Conservation (phyloP, 345 rosid genomes). For the Lepidium sativum region DNA sequence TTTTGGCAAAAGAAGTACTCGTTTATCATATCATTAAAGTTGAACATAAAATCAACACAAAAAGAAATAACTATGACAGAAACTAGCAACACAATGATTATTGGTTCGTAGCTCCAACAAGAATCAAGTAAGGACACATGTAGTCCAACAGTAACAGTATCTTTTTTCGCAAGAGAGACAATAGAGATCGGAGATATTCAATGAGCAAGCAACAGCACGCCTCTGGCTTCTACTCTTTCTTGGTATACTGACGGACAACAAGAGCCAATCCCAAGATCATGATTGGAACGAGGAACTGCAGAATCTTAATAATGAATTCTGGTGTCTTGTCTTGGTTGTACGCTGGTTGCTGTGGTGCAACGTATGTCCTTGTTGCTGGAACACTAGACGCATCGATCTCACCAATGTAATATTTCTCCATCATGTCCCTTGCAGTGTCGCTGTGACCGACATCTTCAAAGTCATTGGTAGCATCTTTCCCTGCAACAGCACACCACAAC, state of each 20-base stretch:
- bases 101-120: slow-evolving; percentile 8
- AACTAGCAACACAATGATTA: slow-evolving; percentile 9
- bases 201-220: too few relatives aligned
- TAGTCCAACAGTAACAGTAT: too few relatives aligned
- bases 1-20: background rate
- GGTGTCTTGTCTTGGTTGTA: slow-evolving; percentile 56
- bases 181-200: background rate
- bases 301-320: slow-evolving; percentile 59
- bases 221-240: slow-evolving; percentile 61
- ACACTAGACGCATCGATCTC: slow-evolving; percentile 55
- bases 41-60: too few relatives aligned
- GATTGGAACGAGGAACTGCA: slow-evolving; percentile 85
- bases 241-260: slow-evolving; percentile 64
- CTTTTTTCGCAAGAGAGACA: background rate
- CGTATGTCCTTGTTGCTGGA: slow-evolving; percentile 44
- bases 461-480: slow-evolving; percentile 86
- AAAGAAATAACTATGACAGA: too few relatives aligned
- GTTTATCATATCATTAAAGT: slow-evolving; percentile 2
- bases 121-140: background rate
- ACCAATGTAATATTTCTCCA: slow-evolving; percentile 68
- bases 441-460: slow-evolving; percentile 98
- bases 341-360: slow-evolving; percentile 41
- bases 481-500: slow-evolving; percentile 27
- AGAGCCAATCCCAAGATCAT: slow-evolving; percentile 77
- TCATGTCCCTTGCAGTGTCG: slow-evolving; percentile 74